Conservation (phyloP, 164 flowering plant genomes). For the Annona cherimola region DNA sequence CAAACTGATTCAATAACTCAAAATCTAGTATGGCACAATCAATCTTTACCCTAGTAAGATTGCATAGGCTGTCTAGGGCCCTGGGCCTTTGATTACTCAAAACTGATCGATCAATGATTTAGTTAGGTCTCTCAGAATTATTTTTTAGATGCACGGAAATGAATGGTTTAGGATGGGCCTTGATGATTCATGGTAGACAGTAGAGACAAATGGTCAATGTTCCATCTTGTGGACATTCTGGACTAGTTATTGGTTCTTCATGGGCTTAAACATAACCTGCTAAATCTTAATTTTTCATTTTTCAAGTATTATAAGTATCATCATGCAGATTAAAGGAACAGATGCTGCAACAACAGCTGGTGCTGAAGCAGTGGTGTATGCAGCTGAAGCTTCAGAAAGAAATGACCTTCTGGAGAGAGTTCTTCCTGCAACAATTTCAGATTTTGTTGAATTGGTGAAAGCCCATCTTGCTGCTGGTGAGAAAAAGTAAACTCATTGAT, state of each 20-base stretch:
- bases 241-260: neutral
- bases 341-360: constrained; percentile 92
- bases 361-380: constrained; percentile 86
- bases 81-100: too few relatives aligned
- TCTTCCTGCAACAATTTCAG: constrained; percentile 81
- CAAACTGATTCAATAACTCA: too few relatives aligned
- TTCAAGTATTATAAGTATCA: constrained; percentile 3
- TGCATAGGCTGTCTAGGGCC: too few relatives aligned
- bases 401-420: constrained; percentile 82
- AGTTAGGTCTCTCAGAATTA: too few relatives aligned
- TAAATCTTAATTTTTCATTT: neutral
- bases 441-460: constrained; percentile 70
- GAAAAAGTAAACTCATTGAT: neutral
- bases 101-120: too few relatives aligned
- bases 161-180: too few relatives aligned
- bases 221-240: too few relatives aligned
- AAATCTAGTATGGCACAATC: too few relatives aligned
- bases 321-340: constrained; percentile 70
- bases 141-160: too few relatives aligned
- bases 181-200: too few relatives aligned
- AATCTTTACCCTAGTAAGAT: too few relatives aligned
- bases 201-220: too few relatives aligned
- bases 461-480: constrained; percentile 84
- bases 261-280: neutral
- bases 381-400: constrained; percentile 81